A percentile compares a stretch with the other conserved stretches of the same genome.
These are phyloP conservation scores for Termitomyces sp. DNA, from an alignment of 1,284 basidiomycete species.

Conservation along the genomic window DNA sequence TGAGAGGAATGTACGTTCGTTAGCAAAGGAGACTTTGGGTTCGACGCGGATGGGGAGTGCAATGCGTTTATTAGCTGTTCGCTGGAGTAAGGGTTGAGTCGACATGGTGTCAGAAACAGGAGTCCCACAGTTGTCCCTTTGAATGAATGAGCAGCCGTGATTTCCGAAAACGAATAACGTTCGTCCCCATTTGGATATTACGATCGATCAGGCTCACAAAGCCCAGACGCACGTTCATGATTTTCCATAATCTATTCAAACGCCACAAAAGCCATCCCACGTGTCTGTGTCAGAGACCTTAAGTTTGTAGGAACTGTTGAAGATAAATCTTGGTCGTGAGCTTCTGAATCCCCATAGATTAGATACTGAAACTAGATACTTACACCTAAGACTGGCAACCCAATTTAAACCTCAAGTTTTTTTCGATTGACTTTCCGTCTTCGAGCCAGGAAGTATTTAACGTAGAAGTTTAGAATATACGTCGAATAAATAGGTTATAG, in stretches of 20 bases:
- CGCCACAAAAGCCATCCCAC: background rate
- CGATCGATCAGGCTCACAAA: background rate
- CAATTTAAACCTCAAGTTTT: background rate
- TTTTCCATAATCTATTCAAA: background rate
- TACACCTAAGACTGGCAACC: too few relatives aligned
- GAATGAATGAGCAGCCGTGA: background rate
- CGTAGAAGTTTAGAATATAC: background rate
- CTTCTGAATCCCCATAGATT: background rate
- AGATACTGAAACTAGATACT: background rate
- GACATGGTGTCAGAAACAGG: slow-evolving; percentile 60
- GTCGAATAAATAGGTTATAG: background rate
- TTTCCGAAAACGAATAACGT: background rate
- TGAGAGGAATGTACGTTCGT: slow-evolving; percentile 92
- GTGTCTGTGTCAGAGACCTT: background rate
- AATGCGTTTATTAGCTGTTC: slow-evolving; percentile 92
- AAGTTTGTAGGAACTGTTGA: too few relatives aligned
- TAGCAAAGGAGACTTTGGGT: slow-evolving; percentile 94
- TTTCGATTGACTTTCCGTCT: background rate
- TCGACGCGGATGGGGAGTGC: slow-evolving; percentile 92
- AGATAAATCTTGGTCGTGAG: too few relatives aligned
- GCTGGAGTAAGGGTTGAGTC: slow-evolving; percentile 95
- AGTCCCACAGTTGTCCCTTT: background rate
- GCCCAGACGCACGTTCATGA: background rate
- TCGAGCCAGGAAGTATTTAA: background rate
- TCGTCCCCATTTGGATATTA: background rate